Percentiles rank a stretch among this genome's conserved stretches.
phyloP scores from a whole-genome alignment of 805 yeast genomes.

The Cyberlindnera meyerae region DNA sequence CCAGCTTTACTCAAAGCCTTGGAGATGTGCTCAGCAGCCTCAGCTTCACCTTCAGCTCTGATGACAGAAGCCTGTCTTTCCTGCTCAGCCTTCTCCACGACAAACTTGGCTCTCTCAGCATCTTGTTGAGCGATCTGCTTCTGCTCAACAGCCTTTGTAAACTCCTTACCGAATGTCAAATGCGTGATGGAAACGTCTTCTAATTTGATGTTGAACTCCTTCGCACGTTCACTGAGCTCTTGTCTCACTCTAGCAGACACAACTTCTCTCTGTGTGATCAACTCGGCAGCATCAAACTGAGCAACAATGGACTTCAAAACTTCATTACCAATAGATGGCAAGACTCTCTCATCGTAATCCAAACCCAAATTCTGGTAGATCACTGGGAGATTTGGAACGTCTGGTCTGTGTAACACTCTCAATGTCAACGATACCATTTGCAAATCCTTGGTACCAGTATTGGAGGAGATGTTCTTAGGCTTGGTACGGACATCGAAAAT shows the following conservation, averaged over 20 bases:
- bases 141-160: constrained; percentile 97
- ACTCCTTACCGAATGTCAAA: constrained; percentile 93
- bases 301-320: constrained; percentile 87
- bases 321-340: constrained; percentile 91
- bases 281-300: constrained; percentile 93
- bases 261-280: constrained; percentile 94
- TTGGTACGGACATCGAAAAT: constrained; percentile 91
- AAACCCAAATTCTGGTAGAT: constrained; percentile 89
- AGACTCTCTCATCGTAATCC: constrained; percentile 92
- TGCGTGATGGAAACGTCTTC: constrained; percentile 98
- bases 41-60: constrained; percentile 99
- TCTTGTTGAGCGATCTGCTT: constrained; percentile 99
- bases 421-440: constrained; percentile 93
- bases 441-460: constrained; percentile 95
- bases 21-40: constrained; percentile 92
- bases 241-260: constrained; percentile 85
- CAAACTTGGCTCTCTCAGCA: constrained; percentile 91
- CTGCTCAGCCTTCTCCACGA: constrained; percentile 95
- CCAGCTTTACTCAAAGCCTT: constrained; percentile 92
- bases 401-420: constrained; percentile 92
- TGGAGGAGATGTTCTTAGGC: constrained; percentile 89
- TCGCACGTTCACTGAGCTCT: constrained; percentile 78
- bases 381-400: constrained; percentile 70
- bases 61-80: constrained; percentile 92
- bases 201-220: constrained; percentile 82